phyloP scores from a whole-genome alignment of 441 rosid species.

The Heliophila coronopifolia region DNA sequence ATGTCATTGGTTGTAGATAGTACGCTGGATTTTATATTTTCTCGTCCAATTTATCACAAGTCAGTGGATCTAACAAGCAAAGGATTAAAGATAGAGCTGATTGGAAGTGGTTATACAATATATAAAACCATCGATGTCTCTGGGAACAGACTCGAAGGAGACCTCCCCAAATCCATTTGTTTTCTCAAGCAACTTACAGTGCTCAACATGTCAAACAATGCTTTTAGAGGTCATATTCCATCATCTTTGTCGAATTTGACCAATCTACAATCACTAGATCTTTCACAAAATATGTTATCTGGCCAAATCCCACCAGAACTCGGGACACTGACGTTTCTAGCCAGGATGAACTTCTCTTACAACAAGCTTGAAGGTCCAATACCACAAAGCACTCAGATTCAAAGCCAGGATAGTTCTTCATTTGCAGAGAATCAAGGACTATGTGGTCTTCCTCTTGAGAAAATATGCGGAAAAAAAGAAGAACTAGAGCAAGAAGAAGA shows the following conservation, averaged over 20 bases:
- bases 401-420: not conserved
- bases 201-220: conserved; percentile 29
- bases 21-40: no score
- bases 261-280: conserved; percentile 12
- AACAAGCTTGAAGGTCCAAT: conserved; percentile 26
- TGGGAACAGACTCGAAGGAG: conserved; percentile 25
- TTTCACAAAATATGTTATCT: conserved; percentile 29
- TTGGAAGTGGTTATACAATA: conserved; percentile 2
- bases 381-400: conserved; percentile 22
- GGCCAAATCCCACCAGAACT: conserved; percentile 33
- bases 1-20: not conserved
- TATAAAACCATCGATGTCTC: conserved; percentile 13
- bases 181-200: conserved; percentile 19
- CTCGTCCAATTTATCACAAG: no score
- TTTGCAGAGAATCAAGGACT: not conserved
- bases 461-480: not conserved
- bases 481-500: not conserved
- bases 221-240: conserved; percentile 6
- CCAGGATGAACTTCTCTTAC: not conserved
- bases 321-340: conserved; percentile 7
- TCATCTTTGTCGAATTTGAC: not conserved
- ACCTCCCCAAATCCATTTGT: conserved; percentile 23
- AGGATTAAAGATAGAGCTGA: not conserved
- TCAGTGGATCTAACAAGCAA: not conserved
- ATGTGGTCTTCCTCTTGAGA: not conserved